Evolutionary conservation across 2,329 filamentous ascomycete species (phyloP), one percentile per base, ranked within the genome.

Genomic region (Juglanconis juglandina): DNA sequence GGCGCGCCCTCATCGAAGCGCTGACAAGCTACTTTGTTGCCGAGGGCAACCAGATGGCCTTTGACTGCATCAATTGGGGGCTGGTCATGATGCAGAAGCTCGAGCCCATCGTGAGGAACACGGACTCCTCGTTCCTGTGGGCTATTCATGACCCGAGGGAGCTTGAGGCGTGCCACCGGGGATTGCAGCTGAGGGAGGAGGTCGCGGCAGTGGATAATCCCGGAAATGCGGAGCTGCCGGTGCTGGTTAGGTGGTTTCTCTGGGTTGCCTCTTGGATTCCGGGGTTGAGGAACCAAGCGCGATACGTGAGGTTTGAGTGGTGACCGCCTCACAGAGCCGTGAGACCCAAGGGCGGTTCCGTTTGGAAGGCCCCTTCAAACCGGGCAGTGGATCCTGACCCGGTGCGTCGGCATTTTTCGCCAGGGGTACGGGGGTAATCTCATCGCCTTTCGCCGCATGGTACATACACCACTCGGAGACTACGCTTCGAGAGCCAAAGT

Each of bases 301-400:
- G 52, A 13, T 37, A 59, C 37, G 9, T 62, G 5, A 56, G 59
- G 35, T 62, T 47, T 34, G 59, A 62, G 32, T 63, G 61, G 61
- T 63, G 10, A 58, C 24, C n/a, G 17, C 10, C 44, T 13, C 8
- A n/a, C 41, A 13, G 41, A n/a, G 9, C 5, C 14, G 10, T 13
- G 24, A 24, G 24, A 24, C 24, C 24, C 24, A 24, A 24, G 2
- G 24, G 24, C 24, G 24, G 24, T 24, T 2, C 24, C 24, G 1
- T 24, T 24, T 24, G 24, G 24, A 24, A 24, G 24, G 24, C 24
- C 24, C 24, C 24, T 24, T 24, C 24, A 24, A 24, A 1, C 24
- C 24, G 24, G 24, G 24, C 24, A 24, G 24, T 24, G 24, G 24
- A 24, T 24, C 24, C 24, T 24, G 24, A 24, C 24, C 24, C 24